Base-by-base conservation (phyloP, 75 land plant species). In the Ceratopteris richardii region DNA sequence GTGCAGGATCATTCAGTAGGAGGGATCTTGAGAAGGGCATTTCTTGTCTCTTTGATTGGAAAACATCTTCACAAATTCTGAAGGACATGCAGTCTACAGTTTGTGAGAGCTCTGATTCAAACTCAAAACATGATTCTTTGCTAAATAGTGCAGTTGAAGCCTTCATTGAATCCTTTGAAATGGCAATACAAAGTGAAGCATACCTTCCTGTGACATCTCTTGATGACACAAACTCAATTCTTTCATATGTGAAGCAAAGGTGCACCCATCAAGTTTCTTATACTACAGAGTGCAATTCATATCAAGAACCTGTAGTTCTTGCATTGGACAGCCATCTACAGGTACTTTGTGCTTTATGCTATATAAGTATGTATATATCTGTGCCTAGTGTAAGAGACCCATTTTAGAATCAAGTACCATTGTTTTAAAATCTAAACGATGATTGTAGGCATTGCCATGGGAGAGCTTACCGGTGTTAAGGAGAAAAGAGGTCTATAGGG, bases 371-470 rank as follows among this genome's bases (percentile, higher is more conserved):
- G n/a, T n/a, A n/a, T n/a, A n/a, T n/a, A n/a, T n/a, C n/a, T n/a
- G n/a, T n/a, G n/a, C n/a, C n/a, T n/a, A n/a, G n/a, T n/a, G n/a
- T n/a, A n/a, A n/a, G n/a, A n/a, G n/a, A n/a, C n/a, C n/a, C n/a
- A n/a, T n/a, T n/a, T n/a, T n/a, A n/a, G n/a, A n/a, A n/a, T n/a
- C n/a, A n/a, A n/a, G n/a, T n/a, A n/a, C n/a, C n/a, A n/a, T n/a
- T n/a, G n/a, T n/a, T n/a, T n/a, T n/a, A n/a, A n/a, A n/a, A n/a
- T n/a, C n/a, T n/a, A n/a, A n/a, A n/a, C 37, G 9, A 33, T 33
- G 37, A 3, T 33, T 9, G 9, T 33, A 93, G 90, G 82, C 71
- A 66, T 86, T 93, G 58, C 98, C 98, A 51, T 88, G 92, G 94
- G 98, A 93, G 68, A 93, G 69, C 58, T 29, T 93, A 39, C 90